These are phyloP conservation scores for Penicillium verrucosum DNA, from an alignment of 2,329 filamentous ascomycete species.

Conservation along the genomic window DNA sequence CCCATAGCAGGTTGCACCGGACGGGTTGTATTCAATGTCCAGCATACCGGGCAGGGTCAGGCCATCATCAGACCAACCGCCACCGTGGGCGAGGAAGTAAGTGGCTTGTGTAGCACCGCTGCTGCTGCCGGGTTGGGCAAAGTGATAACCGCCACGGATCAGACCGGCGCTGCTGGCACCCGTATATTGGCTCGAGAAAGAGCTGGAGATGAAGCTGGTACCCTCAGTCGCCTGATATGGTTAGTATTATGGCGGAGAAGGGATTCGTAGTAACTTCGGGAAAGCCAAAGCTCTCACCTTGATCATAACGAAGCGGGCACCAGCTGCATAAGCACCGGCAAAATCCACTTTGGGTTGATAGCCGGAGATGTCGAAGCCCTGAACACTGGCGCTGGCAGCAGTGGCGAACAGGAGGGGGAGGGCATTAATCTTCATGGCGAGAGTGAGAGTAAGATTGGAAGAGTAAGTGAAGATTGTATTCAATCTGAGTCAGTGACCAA, in stretches of 20 bases:
- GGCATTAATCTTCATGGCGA: slow-evolving; percentile 18
- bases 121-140: slow-evolving; percentile 48
- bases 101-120: slow-evolving; percentile 50
- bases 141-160: slow-evolving; percentile 58
- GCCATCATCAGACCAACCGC: slow-evolving; percentile 54
- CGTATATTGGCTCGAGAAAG: slow-evolving; percentile 50
- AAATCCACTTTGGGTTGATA: slow-evolving; percentile 31
- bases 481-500: not conserved
- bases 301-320: slow-evolving; percentile 36
- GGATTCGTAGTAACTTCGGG: not conserved
- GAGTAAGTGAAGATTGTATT: not conserved
- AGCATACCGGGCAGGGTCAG: slow-evolving; percentile 58
- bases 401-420: slow-evolving; percentile 17
- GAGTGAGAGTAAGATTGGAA: not conserved
- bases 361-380: slow-evolving; percentile 35
- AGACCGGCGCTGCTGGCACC: slow-evolving; percentile 52
- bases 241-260: not conserved
- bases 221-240: slow-evolving; percentile 50
- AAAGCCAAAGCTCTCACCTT: slow-evolving; percentile 19
- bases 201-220: slow-evolving; percentile 46
- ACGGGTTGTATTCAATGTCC: slow-evolving; percentile 50
- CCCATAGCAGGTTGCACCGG: slow-evolving; percentile 46
- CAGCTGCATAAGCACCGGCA: slow-evolving; percentile 25
- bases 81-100: slow-evolving; percentile 53
- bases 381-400: slow-evolving; percentile 24